phyloP scores from a whole-genome alignment of 805 yeast species.

The Phaffomyces thermotolerans region DNA sequence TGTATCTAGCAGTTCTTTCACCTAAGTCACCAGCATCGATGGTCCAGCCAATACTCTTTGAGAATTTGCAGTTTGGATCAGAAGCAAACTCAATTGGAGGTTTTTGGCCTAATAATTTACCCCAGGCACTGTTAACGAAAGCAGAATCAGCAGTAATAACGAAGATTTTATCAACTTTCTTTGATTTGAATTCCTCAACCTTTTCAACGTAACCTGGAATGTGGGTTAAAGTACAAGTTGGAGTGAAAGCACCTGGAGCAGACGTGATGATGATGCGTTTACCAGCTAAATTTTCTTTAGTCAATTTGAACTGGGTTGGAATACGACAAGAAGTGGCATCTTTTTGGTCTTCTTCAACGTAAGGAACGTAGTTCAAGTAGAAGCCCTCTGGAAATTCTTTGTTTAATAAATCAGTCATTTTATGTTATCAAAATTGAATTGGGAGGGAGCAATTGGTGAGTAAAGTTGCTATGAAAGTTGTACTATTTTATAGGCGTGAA shows the following conservation, averaged over 20 bases:
- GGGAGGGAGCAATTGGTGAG: too few relatives aligned
- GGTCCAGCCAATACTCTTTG: slow-evolving; percentile 51
- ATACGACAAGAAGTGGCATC: slow-evolving; percentile 19
- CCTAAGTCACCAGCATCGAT: slow-evolving; percentile 49
- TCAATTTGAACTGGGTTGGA: slow-evolving; percentile 20
- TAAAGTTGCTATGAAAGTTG: too few relatives aligned
- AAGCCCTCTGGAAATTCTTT: slow-evolving; percentile 24
- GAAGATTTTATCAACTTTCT: slow-evolving; percentile 53
- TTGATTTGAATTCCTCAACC: slow-evolving; percentile 42
- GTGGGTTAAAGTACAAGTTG: slow-evolving; percentile 68
- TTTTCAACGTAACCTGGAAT: slow-evolving; percentile 58
- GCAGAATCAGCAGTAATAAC: slow-evolving; percentile 67
- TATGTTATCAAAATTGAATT: background rate
- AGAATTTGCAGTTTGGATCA: slow-evolving; percentile 58
- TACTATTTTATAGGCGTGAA: too few relatives aligned
- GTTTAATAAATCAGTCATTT: slow-evolving; percentile 17
- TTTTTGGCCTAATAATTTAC: slow-evolving; percentile 29
- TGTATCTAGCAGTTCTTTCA: slow-evolving; percentile 62
- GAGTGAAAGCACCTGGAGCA: slow-evolving; percentile 87
- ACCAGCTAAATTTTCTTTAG: slow-evolving; percentile 21
- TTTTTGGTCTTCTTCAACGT: slow-evolving; percentile 21
- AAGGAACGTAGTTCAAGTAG: slow-evolving; percentile 24
- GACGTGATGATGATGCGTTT: slow-evolving; percentile 53
- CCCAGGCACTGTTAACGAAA: slow-evolving; percentile 68
- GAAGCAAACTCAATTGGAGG: slow-evolving; percentile 44